Evolutionary conservation across 164 flowering plant species (phyloP), one percentile per base, ranked within the genome.

Genomic region (Euptelea pleiosperma): DNA sequence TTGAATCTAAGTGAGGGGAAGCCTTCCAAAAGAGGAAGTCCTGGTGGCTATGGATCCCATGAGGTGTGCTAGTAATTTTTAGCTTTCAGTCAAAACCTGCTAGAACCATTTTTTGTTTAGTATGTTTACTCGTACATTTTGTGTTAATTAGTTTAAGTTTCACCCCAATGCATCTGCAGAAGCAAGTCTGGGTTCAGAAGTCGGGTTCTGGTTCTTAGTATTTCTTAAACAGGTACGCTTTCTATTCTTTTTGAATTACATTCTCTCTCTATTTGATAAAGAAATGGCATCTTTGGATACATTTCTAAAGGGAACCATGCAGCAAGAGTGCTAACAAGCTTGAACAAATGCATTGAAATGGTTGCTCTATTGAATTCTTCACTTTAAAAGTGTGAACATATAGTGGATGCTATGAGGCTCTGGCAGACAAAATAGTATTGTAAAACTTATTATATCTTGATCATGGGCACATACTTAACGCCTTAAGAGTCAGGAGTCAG

Each of bases 1-100:
- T 37, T 70, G 4, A 49, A 33, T 60, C 8, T 41, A 18, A 68
- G 64, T 52, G 96, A 85, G 37, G 81, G 78, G 35, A 88, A 82
- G 73, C 68, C 78, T 57, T 69, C 70, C 12, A 86, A 81, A 65
- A 70, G 84, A 66, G 80, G 82, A 63, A 76, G 70, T 57, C 63
- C 75, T 55, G 49, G 85, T 67, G 75, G 84, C 36, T 75, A 79
- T 77, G 84, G 79, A 60, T 68, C 88, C 56, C 82, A 81, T 66
- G 92, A 89, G 90, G 96, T 89, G 60, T 29, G n/a, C n/a, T n/a
- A 24, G 10, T 56, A 35, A 11, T 18, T 12, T 14, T 15, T 42
- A 28, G 4, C 8, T 18, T 28, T 49, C 1, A 37, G 36, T 26
- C 37, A 42, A 39, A 39, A 7, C 18, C 18, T 35, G 35, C 42